A percentile compares a stretch with the other conserved stretches of the same genome.
Conservation (phyloP, 2,329 filamentous ascomycete genomes). For the Colletotrichum kahawae region DNA sequence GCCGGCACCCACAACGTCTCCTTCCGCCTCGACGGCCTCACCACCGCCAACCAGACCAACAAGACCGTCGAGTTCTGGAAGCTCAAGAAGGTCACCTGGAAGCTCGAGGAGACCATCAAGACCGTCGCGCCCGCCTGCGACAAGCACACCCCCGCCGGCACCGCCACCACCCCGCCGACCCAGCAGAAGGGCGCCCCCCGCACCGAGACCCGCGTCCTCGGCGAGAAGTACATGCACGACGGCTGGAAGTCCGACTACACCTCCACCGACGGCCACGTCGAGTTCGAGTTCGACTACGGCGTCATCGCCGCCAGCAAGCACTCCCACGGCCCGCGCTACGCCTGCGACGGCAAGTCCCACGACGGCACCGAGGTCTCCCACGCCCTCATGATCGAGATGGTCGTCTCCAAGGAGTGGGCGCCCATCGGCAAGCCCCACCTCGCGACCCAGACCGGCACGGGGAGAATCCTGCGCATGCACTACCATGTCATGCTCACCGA, state of each 20-base stretch:
- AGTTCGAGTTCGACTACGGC: conserved; percentile 82
- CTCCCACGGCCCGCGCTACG: conserved; percentile 62
- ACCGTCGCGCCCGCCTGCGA: conserved; percentile 80
- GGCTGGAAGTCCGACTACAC: conserved; percentile 84
- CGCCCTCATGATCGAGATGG: conserved; percentile 88
- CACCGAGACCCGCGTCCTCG: conserved; percentile 77
- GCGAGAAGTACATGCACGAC: conserved; percentile 78
- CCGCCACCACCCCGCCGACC: conserved; percentile 39
- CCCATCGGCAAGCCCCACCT: conserved; percentile 71
- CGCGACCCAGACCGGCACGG: conserved; percentile 86
- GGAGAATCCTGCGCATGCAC: conserved; percentile 89
- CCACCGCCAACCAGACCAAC: conserved; percentile 69
- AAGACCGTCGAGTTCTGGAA: conserved; percentile 83
- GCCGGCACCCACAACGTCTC: conserved; percentile 81
- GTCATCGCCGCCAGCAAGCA: conserved; percentile 36
- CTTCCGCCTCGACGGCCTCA: conserved; percentile 85
- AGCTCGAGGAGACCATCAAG: conserved; percentile 86
- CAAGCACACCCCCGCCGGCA: conserved; percentile 66
- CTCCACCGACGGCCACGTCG: conserved; percentile 63
- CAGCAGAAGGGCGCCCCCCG: conserved; percentile 71
- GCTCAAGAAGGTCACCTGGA: conserved; percentile 90
- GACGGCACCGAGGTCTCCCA: conserved; percentile 83
- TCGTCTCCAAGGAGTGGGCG: conserved; percentile 89
- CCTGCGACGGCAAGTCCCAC: conserved; percentile 77
- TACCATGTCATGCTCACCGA: conserved; percentile 86